These are phyloP conservation scores for Lichtheimia hyalospora DNA, from an alignment of 371 early-diverging fungal species.

Conservation along the genomic window DNA sequence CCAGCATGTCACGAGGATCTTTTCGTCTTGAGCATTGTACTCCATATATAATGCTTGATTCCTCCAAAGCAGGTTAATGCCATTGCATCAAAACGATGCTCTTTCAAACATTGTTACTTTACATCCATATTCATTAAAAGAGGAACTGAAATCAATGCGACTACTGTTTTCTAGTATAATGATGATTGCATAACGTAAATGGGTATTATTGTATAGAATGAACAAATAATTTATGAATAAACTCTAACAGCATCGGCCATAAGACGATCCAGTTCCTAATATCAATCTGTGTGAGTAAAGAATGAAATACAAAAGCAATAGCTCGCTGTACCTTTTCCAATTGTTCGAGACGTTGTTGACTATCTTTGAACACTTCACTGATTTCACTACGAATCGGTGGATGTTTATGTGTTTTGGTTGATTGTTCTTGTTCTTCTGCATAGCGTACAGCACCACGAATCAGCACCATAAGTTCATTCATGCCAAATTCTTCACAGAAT, in stretches of 20 bases:
- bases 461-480: conserved; percentile 51
- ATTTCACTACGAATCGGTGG: conserved; percentile 37
- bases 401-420: neutral
- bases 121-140: too few relatives aligned
- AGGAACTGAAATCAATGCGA: too few relatives aligned
- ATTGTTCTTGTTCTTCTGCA: conserved; percentile 20
- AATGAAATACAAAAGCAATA: too few relatives aligned
- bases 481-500: conserved; percentile 50
- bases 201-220: too few relatives aligned
- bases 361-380: conserved; percentile 35
- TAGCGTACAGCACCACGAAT: conserved; percentile 43
- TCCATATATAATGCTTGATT: too few relatives aligned
- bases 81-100: too few relatives aligned
- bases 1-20: too few relatives aligned
- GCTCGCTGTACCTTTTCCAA: conserved; percentile 50
- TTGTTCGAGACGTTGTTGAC: conserved; percentile 37
- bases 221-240: neutral
- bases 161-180: too few relatives aligned
- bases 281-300: neutral
- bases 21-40: too few relatives aligned
- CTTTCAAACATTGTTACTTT: too few relatives aligned
- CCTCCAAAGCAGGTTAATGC: too few relatives aligned
- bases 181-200: too few relatives aligned
- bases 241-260: conserved; percentile 10
- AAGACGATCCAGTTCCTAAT: conserved; percentile 7